Base-by-base conservation (phyloP, 495 filamentous ascomycete genomes). In the Penicilliopsis zonata region DNA sequence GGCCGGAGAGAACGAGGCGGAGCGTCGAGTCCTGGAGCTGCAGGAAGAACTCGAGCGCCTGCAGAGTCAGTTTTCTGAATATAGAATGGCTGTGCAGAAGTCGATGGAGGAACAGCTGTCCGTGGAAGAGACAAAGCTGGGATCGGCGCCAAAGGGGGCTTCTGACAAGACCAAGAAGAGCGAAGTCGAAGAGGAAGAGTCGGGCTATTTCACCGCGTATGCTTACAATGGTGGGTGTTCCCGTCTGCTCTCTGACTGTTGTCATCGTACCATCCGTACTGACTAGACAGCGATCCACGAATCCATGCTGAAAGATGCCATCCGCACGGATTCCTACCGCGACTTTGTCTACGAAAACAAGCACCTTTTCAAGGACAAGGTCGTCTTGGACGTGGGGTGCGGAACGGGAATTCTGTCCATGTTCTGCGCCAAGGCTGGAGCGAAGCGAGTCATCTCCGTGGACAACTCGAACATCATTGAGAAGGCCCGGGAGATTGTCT, bases 391-490 rank as follows among this genome's bases (percentile, higher is more conserved):
- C 53, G 84, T 95, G 26, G 87, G 87, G 31, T 94, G 86, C 49
- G 87, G 87, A 33, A 94, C 87, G 8, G 82, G 80, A 16, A 94
- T 95, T 43, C 69, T 95, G 36, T 92, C 83, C 42, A 85, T 95
- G 79, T 94, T 95, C 56, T 90, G 86, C 34, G 87, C 82, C 27
- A 76, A 75, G 52, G 86, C 87, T 27, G 87, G 88, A 41, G 86
- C 87, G 9, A 80, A 81, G 55, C 80, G 79, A 52, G 87, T 95
- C 28, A 83, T 90, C 46, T 82, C 85, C 14, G 87, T 95, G 12
- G 86, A 95, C 56, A 92, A 92, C 59, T 93, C 86, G 5, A 80
- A 78, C 41, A 93, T 95, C 54, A 88, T 94, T 50, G 74, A 84
- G 52, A 82, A 84, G 52, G 86, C 86, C 21, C 71, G 74, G 34